These are phyloP conservation scores for Aspergillus quadricinctus DNA, from an alignment of 2,329 filamentous ascomycete species.

Conservation along the genomic window DNA sequence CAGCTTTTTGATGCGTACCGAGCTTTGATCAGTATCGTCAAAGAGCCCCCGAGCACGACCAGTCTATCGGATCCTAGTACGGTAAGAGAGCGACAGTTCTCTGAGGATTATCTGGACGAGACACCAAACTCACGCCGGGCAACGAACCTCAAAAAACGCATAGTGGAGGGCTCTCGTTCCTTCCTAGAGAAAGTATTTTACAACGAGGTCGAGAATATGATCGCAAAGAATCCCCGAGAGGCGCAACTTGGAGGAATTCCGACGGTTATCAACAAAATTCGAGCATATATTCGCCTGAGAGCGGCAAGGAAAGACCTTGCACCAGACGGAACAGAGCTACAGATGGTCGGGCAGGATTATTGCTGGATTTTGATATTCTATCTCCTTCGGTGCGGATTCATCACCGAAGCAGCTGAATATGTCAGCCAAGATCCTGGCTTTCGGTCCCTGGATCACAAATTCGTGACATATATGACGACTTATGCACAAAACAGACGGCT, in stretches of 20 bases:
- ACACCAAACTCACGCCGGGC: conserved; percentile 60
- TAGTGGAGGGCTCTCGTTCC: conserved; percentile 71
- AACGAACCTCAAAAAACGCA: conserved; percentile 68
- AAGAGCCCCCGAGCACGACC: conserved; percentile 62
- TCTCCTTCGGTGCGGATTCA: conserved; percentile 77
- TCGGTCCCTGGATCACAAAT: conserved; percentile 84
- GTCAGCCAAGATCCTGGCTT: conserved; percentile 78
- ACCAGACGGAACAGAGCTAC: conserved; percentile 73
- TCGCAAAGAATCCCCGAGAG: conserved; percentile 80
- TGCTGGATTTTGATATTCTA: conserved; percentile 95
- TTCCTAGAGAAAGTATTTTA: conserved; percentile 82
- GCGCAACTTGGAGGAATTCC: conserved; percentile 86
- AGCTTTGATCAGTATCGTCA: conserved; percentile 73
- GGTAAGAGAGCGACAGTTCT: conserved; percentile 71
- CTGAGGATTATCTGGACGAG: conserved; percentile 71
- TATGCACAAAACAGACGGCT: conserved; percentile 79
- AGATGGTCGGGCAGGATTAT: conserved; percentile 75
- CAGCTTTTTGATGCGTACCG: conserved; percentile 79
- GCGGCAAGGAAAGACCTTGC: conserved; percentile 77
- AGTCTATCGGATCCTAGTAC: conserved; percentile 58
- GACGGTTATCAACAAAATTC: conserved; percentile 82
- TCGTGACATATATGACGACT: conserved; percentile 78
- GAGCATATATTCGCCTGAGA: conserved; percentile 82
- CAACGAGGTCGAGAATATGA: conserved; percentile 68
- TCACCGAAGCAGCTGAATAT: conserved; percentile 80